Base-by-base conservation (phyloP, 73 alveolate species). In the Paramecium primaurelia region DNA sequence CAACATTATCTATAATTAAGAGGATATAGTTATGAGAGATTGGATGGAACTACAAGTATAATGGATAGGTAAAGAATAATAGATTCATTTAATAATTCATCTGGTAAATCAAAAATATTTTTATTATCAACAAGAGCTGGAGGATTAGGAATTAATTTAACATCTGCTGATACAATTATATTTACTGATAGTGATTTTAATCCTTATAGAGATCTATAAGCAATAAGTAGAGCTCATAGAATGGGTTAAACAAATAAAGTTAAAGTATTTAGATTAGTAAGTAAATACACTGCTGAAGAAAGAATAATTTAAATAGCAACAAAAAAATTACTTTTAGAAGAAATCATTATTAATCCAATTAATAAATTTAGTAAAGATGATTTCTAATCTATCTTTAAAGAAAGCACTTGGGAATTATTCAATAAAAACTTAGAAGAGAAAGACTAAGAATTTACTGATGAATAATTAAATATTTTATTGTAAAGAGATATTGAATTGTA, bases 201-300 rank as follows among this genome's bases (percentile, higher is more conserved):
- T 69, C 98, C 98, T 44, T 95, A 95, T 71, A 95, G 95, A 47
- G 98, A 95, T 92, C 64, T 95, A 40, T 92, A 95, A 73, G 98
- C 98, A 12, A 77, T 95, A 9, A 75, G 92, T 18, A 77, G 98
- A 86, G 98, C 98, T 6, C 96, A 95, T 86, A 85, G 98, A 30
- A 95, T 95, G 86, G 98, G 98, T 18, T 86, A 93, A 64, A 93
- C 92, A 73, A 93, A 93, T 44, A 95, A 95, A 18, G 96, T 95
- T 6, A 93, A 93, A 71, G 92, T 95, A 51, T 95, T 86, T 49
- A 90, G 98, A 58, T 80, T 95, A 64, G 96, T 94, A 32, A 89
- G 96, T 83, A 95, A 93, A 80, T 85, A 90, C 20, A 87, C 98
- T 8, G 95, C 93, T 14, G 98, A 95, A 59, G 98, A 95, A 84